Evolutionary conservation across 139 green algal species (phyloP).

Genomic region (Dunaliella sp.): DNA sequence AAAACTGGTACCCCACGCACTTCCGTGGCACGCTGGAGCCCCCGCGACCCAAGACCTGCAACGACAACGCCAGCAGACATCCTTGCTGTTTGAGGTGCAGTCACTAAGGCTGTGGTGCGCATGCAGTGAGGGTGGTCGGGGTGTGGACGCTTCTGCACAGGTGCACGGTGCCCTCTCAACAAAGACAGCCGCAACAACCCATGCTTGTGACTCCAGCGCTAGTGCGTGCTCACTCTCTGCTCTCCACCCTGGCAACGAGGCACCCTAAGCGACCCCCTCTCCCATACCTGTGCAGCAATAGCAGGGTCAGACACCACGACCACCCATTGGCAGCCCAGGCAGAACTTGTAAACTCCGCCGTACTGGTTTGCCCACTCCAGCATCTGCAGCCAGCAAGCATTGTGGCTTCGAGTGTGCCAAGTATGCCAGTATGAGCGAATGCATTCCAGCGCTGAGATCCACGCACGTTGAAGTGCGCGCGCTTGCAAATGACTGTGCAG

Average conservation of each 20-base stretch:
- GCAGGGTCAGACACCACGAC: conserved; percentile 43
- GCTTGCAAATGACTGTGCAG: not conserved
- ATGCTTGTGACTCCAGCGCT: too few relatives aligned
- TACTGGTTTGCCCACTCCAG: conserved; percentile 54
- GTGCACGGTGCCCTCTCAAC: too few relatives aligned
- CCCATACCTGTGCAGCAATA: conserved; percentile 21
- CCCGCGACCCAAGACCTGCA: conserved; percentile 37
- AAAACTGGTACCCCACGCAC: conserved; percentile 53
- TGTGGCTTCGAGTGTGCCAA: not conserved
- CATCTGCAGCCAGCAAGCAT: conserved; percentile 13
- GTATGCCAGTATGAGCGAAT: not conserved
- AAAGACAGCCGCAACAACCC: too few relatives aligned
- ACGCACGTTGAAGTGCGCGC: not conserved
- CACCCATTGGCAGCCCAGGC: conserved; percentile 48
- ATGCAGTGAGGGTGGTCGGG: too few relatives aligned
- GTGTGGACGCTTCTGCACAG: too few relatives aligned
- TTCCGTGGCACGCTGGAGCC: conserved; percentile 40
- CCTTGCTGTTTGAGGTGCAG: not conserved
- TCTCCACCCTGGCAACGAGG: too few relatives aligned
- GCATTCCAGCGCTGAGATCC: not conserved
- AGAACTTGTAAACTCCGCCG: conserved; percentile 48
- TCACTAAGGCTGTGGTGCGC: not conserved
- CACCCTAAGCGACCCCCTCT: too few relatives aligned
- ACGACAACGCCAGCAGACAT: too few relatives aligned
- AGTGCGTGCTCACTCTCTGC: too few relatives aligned